These are phyloP conservation scores for Cryptococcus wingfieldii DNA, from an alignment of 1,284 basidiomycete species.

Conservation along the genomic window DNA sequence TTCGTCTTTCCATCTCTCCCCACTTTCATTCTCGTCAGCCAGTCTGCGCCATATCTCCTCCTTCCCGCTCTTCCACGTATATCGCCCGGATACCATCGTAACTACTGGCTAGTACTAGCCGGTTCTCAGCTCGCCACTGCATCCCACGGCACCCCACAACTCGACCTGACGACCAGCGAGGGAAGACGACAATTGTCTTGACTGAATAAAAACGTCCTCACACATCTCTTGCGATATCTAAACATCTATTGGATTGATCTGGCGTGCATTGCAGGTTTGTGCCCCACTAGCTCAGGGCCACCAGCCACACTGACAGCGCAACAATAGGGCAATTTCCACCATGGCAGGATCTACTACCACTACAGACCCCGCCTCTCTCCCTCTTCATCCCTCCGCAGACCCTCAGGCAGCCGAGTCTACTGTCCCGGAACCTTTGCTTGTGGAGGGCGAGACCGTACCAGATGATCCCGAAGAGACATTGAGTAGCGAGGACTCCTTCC, in stretches of 20 bases:
- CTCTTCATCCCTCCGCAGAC: slow-evolving; percentile 12
- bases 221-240: too few relatives aligned
- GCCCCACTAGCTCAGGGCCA: too few relatives aligned
- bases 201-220: too few relatives aligned
- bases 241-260: too few relatives aligned
- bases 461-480: not conserved
- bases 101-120: too few relatives aligned
- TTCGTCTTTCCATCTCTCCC: not conserved
- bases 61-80: not conserved
- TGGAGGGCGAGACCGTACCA: not conserved
- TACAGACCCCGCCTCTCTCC: slow-evolving; percentile 10
- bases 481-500: not conserved
- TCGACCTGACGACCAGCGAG: too few relatives aligned
- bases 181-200: too few relatives aligned
- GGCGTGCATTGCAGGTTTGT: too few relatives aligned
- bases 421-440: not conserved
- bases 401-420: slow-evolving; percentile 1
- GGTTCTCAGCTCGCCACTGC: too few relatives aligned
- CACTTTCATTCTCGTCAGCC: not conserved
- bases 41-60: not conserved
- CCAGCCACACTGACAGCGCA: too few relatives aligned
- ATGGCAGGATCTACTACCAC: slow-evolving; percentile 1
- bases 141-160: too few relatives aligned
- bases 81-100: too few relatives aligned
- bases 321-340: not conserved